Evolutionary conservation across 2,329 filamentous ascomycete species (phyloP), one percentile per base, ranked within the genome.

Genomic region (Fusarium concolor): DNA sequence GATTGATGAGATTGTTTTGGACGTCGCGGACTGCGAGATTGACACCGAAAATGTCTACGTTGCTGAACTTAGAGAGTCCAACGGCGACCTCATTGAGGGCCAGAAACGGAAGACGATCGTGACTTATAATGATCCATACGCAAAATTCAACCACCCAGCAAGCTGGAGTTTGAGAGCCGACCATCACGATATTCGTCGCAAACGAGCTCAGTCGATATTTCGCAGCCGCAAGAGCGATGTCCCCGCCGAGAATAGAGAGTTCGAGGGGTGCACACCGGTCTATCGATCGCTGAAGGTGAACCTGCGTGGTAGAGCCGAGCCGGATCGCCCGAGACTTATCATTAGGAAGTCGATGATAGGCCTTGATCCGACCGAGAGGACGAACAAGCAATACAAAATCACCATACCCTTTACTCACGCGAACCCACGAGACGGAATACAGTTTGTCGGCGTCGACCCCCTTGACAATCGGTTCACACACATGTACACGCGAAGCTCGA

Each of bases 391-490:
- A 47, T 83, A 76, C 68, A 79, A 79, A 67, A 81, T 89, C 38
- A 82, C 82, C 45, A 91, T 97, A 57, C 92, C 96, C 33, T 99
- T 97, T 75, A 83, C 85, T 22, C 88, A 93, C 33, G 88, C 88
- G 50, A 88, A 88, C 71, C 90, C 94, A 50, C 87, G 93, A 44
- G 96, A 99, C 77, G 95, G 93, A 22, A 79, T 98, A 59, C 94
- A 97, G 63, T 99, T 97, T 79, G 92, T 96, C 17, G 94, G 96
- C 6, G 87, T 96, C 37, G 89, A 93, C 43, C 89, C 90, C 57
- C 87, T 90, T 50, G 95, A 97, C 76, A 84, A 85, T 56, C 88
- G 94, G 64, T 99, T 94, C 77, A 94, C 96, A 0, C 95, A 99
- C 80, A 90, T 92, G 47, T 99, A 97, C 78, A 97, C 95, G 1